phyloP scores from a whole-genome alignment of 2,329 filamentous ascomycete genomes.

The Aspergillus japonicus region DNA sequence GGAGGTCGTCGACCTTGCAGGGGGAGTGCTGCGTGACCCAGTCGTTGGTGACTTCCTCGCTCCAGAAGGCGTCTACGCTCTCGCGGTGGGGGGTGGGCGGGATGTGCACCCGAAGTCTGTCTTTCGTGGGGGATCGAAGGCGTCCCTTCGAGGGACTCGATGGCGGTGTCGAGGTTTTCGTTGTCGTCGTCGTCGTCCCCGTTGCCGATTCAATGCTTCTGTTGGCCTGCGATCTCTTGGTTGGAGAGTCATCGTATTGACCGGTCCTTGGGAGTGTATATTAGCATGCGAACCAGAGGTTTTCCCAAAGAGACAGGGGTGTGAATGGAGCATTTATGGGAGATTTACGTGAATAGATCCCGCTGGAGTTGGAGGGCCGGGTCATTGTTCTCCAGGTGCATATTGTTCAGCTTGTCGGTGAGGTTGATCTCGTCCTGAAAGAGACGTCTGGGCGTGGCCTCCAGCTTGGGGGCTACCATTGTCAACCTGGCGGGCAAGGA shows the following conservation, averaged over 20 bases:
- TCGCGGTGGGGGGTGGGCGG: slow-evolving; percentile 52
- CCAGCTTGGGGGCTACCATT: slow-evolving; percentile 12
- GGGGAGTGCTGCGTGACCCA: slow-evolving; percentile 58
- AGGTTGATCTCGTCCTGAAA: slow-evolving; percentile 25
- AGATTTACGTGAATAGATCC: slow-evolving; percentile 20
- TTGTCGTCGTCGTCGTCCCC: neutral
- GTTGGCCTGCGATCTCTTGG: slow-evolving; percentile 12
- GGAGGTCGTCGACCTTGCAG: slow-evolving; percentile 38
- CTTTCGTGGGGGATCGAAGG: slow-evolving; percentile 51
- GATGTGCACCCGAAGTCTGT: slow-evolving; percentile 35
- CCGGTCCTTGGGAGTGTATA: slow-evolving; percentile 8
- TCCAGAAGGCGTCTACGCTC: slow-evolving; percentile 56
- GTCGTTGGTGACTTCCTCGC: slow-evolving; percentile 50
- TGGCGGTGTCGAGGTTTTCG: slow-evolving; percentile 36
- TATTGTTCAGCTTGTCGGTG: slow-evolving; percentile 22
- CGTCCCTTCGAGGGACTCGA: slow-evolving; percentile 44
- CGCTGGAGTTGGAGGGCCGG: slow-evolving; percentile 19
- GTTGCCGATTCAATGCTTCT: slow-evolving; percentile 16
- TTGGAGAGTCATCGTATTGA: slow-evolving; percentile 7
- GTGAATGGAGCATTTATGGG: neutral
- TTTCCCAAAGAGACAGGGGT: neutral
- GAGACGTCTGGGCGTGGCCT: slow-evolving; percentile 17
- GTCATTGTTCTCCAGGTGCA: slow-evolving; percentile 25
- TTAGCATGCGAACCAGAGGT: neutral
- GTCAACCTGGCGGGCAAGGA: slow-evolving; percentile 21